Conservation (phyloP, 208 protist species). For the Porcisia deanei region DNA sequence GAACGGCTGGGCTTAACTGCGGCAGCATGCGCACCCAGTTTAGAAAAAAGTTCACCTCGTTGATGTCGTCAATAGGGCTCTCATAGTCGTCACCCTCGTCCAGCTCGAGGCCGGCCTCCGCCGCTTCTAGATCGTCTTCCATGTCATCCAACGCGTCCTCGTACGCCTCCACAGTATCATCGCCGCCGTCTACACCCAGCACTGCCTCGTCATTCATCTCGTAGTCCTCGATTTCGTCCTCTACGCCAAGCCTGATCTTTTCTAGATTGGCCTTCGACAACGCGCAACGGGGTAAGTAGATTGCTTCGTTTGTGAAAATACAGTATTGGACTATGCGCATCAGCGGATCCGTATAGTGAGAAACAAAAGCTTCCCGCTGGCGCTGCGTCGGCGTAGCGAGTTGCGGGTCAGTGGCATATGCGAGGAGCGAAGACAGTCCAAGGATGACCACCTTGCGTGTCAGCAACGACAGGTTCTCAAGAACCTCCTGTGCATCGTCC, state of each 20-base stretch:
- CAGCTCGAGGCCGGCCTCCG: constrained; percentile 25
- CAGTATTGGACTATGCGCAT: constrained; percentile 76
- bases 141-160: constrained; percentile 46
- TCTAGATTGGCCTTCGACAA: constrained; percentile 58
- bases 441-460: constrained; percentile 80
- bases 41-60: constrained; percentile 72
- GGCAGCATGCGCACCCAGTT: constrained; percentile 28
- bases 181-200: constrained; percentile 42
- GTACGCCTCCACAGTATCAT: constrained; percentile 40
- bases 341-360: constrained; percentile 39
- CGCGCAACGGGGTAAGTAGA: constrained; percentile 58
- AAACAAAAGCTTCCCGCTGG: constrained; percentile 38
- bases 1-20: constrained; percentile 20
- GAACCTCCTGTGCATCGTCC: constrained; percentile 50
- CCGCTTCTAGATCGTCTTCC: constrained; percentile 21
- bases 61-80: constrained; percentile 88
- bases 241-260: constrained; percentile 42
- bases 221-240: constrained; percentile 57
- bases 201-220: constrained; percentile 47
- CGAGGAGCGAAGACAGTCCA: constrained; percentile 60
- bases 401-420: constrained; percentile 19
- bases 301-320: constrained; percentile 65
- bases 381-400: constrained; percentile 8
- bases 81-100: constrained; percentile 89
- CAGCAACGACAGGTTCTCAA: constrained; percentile 71